These are phyloP conservation scores for Sporothrix euskadiensis DNA, from an alignment of 2,329 filamentous ascomycete genomes.

Conservation along the genomic window DNA sequence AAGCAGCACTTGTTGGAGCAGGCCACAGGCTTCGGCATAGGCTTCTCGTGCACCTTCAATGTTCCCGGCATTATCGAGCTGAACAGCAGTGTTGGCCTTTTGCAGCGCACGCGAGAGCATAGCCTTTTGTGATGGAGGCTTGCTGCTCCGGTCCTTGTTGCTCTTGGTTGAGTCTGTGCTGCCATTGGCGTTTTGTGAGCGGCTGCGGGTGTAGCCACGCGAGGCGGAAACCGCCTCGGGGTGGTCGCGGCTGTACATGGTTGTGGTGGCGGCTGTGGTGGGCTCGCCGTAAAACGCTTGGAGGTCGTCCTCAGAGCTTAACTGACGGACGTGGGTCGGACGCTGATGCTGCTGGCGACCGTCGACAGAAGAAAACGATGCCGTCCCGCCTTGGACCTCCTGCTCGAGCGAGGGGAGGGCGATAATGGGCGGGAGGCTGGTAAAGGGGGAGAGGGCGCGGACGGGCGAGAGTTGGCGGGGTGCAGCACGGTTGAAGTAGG, in stretches of 20 bases:
- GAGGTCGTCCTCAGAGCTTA: conserved; percentile 32
- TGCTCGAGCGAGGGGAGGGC: conserved; percentile 46
- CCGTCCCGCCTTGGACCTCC: conserved; percentile 37
- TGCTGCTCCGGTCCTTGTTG: conserved; percentile 40
- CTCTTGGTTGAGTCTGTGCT: conserved; percentile 47
- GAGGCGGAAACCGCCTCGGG: conserved; percentile 33
- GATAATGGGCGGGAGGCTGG: conserved; percentile 46
- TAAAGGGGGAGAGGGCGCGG: conserved; percentile 38
- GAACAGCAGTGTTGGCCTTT: conserved; percentile 92
- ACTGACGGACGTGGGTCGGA: conserved; percentile 26
- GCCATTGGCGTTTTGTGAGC: conserved; percentile 48
- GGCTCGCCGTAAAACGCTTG: conserved; percentile 31
- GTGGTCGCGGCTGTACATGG: conserved; percentile 41
- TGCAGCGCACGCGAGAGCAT: conserved; percentile 96
- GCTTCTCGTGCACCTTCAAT: conserved; percentile 88
- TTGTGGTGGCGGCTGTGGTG: conserved; percentile 28
- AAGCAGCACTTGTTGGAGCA: conserved; percentile 84
- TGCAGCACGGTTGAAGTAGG: not conserved
- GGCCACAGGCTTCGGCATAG: conserved; percentile 84
- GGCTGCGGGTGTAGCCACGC: conserved; percentile 49
- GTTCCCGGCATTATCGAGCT: conserved; percentile 94
- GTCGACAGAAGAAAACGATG: conserved; percentile 18
- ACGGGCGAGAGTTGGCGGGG: conserved; percentile 33
- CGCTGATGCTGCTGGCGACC: not conserved
- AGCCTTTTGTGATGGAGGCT: conserved; percentile 76